Base-by-base conservation (phyloP, 192 early-diverging fungal genomes). In the Pecoramyces ruminantium region DNA sequence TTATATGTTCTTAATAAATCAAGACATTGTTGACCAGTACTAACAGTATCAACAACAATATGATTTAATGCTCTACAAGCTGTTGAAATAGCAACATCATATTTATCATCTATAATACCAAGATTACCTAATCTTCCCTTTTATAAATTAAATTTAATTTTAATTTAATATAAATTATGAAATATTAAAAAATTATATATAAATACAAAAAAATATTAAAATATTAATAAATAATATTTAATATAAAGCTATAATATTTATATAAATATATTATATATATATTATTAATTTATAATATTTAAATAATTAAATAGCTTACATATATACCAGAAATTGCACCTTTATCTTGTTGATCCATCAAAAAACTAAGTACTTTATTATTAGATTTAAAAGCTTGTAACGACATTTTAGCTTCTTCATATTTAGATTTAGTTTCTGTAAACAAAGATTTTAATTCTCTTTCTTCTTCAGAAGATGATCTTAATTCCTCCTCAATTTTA, bases 81-180 rank as follows among this genome's bases (percentile, higher is more conserved):
- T 5, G 96, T 98, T 4, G 96, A 97, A 25, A 98, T 92, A 0
- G 97, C 97, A 13, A 98, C 92, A 85, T 98, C 98, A 81, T 96
- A 99, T 84, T 92, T 92, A 79, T 93, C 93, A 78, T 94, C 94
- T 82, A 99, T 97, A 2, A 93, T 92, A 29, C 97, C 98, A n/a
- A 99, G 86, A 80, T 95, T 93, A n/a, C 98, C 98, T 28, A 99
- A 87, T 13, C 98, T 92, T 77, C 93, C 92, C 91, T 92, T 38
- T 79, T 82, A 21, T 27, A 29, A 5, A 11, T 29, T 25, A 4
- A 51, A n/a, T n/a, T n/a, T n/a, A n/a, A n/a, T n/a, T n/a, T 51
- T 21, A 51, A 51, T 3, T 13, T 4, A 51, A 51, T 13, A 21
- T 4, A 21, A 51, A 51, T 13, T 21, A 21, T 21, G 4, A 2